Percentiles rank a stretch among this genome's conserved stretches.
These are phyloP conservation scores for Penicillium daleae DNA, from an alignment of 495 filamentous ascomycete species.

Conservation along the genomic window DNA sequence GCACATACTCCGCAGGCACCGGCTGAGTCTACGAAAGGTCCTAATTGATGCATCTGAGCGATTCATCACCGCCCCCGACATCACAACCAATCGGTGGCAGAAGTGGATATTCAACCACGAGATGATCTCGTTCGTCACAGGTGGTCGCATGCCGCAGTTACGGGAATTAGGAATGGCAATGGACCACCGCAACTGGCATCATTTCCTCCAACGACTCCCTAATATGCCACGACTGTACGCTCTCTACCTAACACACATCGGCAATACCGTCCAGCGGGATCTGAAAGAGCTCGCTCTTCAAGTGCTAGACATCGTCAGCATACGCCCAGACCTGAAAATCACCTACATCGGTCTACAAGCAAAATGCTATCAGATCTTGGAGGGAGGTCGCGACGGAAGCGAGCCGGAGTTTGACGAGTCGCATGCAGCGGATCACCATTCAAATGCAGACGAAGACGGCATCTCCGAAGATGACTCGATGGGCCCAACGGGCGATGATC, in stretches of 20 bases:
- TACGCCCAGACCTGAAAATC: conserved; percentile 83
- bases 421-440: conserved; percentile 43
- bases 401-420: conserved; percentile 37
- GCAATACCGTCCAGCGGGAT: conserved; percentile 60
- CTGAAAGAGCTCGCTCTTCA: conserved; percentile 79
- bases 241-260: conserved; percentile 76
- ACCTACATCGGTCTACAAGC: conserved; percentile 78
- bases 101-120: conserved; percentile 81
- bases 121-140: conserved; percentile 76
- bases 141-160: conserved; percentile 77
- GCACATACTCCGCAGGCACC: conserved; percentile 73
- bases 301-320: conserved; percentile 80
- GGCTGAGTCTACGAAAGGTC: conserved; percentile 72
- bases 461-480: conserved; percentile 48
- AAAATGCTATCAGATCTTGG: conserved; percentile 91
- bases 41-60: conserved; percentile 74
- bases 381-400: conserved; percentile 60
- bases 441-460: conserved; percentile 43
- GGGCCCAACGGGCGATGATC: conserved; percentile 44
- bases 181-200: conserved; percentile 89
- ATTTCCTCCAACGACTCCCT: conserved; percentile 82
- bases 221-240: conserved; percentile 74
- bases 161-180: conserved; percentile 77
- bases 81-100: conserved; percentile 54
- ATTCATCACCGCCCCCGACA: conserved; percentile 36